Evolutionary conservation across 2,329 filamentous ascomycete species (phyloP).

Genomic region (Aureobasidium sp.): DNA sequence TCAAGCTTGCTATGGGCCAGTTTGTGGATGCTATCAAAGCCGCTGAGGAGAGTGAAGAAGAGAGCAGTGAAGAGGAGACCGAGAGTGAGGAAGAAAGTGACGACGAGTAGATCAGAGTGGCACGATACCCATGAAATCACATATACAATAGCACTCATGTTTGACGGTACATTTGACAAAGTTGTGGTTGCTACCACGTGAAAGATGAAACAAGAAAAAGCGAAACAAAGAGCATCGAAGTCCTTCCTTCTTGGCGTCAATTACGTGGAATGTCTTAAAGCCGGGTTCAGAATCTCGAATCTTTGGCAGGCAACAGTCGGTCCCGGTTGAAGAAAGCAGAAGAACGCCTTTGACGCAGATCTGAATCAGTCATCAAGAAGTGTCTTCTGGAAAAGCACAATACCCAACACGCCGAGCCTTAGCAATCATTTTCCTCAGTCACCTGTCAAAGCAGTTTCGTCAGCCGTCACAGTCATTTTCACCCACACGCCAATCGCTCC

Average conservation of each 20-base stretch:
- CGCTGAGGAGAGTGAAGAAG: conserved; percentile 65
- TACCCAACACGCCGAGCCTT: neutral
- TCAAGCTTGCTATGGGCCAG: conserved; percentile 66
- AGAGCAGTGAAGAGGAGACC: conserved; percentile 55
- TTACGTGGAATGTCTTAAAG: conserved; percentile 8
- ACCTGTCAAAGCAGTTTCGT: neutral
- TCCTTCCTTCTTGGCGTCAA: neutral
- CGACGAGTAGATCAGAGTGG: conserved; percentile 17
- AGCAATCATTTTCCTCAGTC: neutral
- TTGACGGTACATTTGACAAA: neutral
- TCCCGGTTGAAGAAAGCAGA: neutral
- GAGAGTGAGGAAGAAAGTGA: conserved; percentile 32
- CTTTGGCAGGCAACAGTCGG: neutral
- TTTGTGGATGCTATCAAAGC: conserved; percentile 65
- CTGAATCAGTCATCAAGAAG: neutral
- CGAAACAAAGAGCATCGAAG: neutral
- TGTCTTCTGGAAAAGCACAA: neutral
- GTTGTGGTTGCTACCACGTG: neutral
- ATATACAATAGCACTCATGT: neutral
- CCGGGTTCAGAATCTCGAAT: neutral
- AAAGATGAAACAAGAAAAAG: neutral
- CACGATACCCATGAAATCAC: conserved; percentile 16
- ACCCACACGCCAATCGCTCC: conserved; percentile 4
- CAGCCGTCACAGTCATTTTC: conserved; percentile 2
- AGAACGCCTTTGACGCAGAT: conserved; percentile 3